Evolutionary conservation across 2,329 filamentous ascomycete genomes (phyloP), one percentile per base, ranked within the genome.

Genomic region (Sporothrix humicola): DNA sequence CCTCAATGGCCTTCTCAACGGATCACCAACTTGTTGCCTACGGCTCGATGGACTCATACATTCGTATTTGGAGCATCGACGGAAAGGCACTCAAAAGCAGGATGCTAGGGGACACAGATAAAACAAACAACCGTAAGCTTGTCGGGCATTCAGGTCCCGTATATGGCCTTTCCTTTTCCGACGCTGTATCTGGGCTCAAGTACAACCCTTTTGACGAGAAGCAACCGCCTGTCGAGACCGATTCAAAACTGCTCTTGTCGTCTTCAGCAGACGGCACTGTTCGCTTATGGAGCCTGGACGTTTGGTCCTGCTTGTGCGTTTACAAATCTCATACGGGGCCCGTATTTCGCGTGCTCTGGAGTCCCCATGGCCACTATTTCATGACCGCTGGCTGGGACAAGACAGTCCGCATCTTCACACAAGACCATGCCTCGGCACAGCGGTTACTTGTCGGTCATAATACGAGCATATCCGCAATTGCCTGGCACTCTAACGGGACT

Each of bases 291-390:
- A 97, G 93, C 13, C 84, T 98, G 2, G 94, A 98, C 77, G 90
- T 93, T 17, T 98, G 93, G 91, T 89, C 92, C n/a, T 97, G 94
- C 77, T 87, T 98, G 69, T 96, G 97, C 71, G 90, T 97, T 13
- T 99, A 98, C 85, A 97, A 95, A 79, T 94, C 93, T 1, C 96
- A 98, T 79, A 92, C 95, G 76, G 93, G 93, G 1, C 95, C 96
- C 0, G 91, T 98, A 5, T 96, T 94, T 88, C 92, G 95, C 77
- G 87, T 97, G 6, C 88, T 90, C 13, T 99, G 95, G 93, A 92
- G 94, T 3, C 96, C 96, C 0, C 95, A 94, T 73, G 96, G 96
- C 0, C 95, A 98, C 82, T 99, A 99, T 83, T 99, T 99, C 80
- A 87, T 93, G 52, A 95, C 92, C 7, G 92, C 90, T 50, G 94